Percentiles rank a stretch among this genome's conserved stretches.
These are phyloP conservation scores for Garcia nutans DNA, from an alignment of 345 rosid genomes.

Conservation along the genomic window DNA sequence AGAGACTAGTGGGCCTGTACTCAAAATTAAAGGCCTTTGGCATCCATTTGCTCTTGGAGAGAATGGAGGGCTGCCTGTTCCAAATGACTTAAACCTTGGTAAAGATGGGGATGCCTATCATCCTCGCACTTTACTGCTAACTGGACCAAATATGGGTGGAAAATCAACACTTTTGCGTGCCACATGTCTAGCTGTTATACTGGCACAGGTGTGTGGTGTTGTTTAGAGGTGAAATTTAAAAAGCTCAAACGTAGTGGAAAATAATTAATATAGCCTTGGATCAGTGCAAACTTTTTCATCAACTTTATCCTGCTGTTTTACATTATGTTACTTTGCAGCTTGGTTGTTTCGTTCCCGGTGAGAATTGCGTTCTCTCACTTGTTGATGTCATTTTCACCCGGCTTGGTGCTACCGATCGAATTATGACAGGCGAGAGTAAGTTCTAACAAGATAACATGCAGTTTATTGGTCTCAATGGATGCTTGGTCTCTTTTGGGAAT, in stretches of 20 bases:
- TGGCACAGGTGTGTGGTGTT: slow-evolving; percentile 68
- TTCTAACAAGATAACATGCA: not conserved
- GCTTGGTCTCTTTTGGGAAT: not conserved
- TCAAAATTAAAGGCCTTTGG: slow-evolving; percentile 78
- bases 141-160: slow-evolving; percentile 99
- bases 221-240: not conserved
- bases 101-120: slow-evolving; percentile 44
- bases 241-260: not conserved
- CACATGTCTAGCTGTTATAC: slow-evolving; percentile 79
- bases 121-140: slow-evolving; percentile 66
- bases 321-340: slow-evolving; percentile 52
- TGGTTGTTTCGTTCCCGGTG: slow-evolving; percentile 81
- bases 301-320: not conserved
- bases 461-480: not conserved
- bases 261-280: slow-evolving; percentile 8
- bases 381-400: slow-evolving; percentile 87
- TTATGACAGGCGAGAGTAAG: slow-evolving; percentile 97
- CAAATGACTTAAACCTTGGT: slow-evolving; percentile 77
- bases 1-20: slow-evolving; percentile 52
- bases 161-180: slow-evolving; percentile 94
- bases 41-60: slow-evolving; percentile 85
- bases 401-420: slow-evolving; percentile 89
- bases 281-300: slow-evolving; percentile 2
- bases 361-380: slow-evolving; percentile 62
- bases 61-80: slow-evolving; percentile 67